These are phyloP conservation scores for Stellera chamaejasme DNA, from an alignment of 345 rosid species.

Conservation along the genomic window DNA sequence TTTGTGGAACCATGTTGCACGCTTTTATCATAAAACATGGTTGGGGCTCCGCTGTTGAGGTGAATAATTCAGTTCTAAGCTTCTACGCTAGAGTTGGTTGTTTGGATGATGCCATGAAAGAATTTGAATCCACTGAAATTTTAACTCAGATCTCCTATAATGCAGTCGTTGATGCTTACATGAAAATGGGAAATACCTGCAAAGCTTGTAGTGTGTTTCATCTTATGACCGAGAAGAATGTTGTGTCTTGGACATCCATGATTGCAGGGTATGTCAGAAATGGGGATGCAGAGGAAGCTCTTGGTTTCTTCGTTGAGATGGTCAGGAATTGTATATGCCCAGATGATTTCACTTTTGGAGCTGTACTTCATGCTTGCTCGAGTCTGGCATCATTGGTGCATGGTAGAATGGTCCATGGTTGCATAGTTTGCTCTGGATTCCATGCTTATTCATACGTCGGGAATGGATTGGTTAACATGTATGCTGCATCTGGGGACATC, in stretches of 20 bases:
- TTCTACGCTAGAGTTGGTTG: conserved; percentile 57
- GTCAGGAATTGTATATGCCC: conserved; percentile 25
- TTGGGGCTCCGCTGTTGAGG: conserved; percentile 59
- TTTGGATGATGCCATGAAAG: conserved; percentile 37
- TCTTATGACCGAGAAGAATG: conserved; percentile 40
- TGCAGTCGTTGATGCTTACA: conserved; percentile 55
- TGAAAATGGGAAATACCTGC: conserved; percentile 46
- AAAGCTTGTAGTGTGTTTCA: conserved; percentile 45
- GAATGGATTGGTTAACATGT: conserved; percentile 66
- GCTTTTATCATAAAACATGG: conserved; percentile 53
- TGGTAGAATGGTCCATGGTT: conserved; percentile 69
- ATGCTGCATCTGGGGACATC: conserved; percentile 68
- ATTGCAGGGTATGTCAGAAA: conserved; percentile 54
- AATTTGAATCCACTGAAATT: conserved; percentile 35
- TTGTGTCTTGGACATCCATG: conserved; percentile 73
- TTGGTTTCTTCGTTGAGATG: conserved; percentile 46
- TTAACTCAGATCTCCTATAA: conserved; percentile 63
- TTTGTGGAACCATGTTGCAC: conserved; percentile 46
- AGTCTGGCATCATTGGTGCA: conserved; percentile 43
- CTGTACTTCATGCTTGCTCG: conserved; percentile 72
- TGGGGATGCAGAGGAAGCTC: conserved; percentile 53
- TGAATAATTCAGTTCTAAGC: conserved; percentile 53
- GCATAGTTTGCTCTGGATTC: conserved; percentile 46
- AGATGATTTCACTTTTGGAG: conserved; percentile 48
- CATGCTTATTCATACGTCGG: conserved; percentile 48